Evolutionary conservation across 257 asterid genomes (phyloP), one percentile per base, ranked within the genome.

Genomic region (Solanum chilense): DNA sequence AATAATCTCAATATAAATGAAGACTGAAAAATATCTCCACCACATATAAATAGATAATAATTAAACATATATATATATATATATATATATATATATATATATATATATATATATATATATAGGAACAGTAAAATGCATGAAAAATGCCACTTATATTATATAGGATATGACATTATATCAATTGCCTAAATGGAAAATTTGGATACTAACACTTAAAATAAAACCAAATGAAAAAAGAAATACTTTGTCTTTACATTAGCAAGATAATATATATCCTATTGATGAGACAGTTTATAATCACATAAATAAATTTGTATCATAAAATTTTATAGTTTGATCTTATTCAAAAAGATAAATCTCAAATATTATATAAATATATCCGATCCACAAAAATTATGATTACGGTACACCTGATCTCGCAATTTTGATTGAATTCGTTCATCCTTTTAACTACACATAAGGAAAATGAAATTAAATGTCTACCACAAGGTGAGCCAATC

Each of bases 211-310:
- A 35, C 27, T 31, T 20, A 71, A 71, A 33, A 71, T 18, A 69
- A 29, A 69, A 29, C 23, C 76, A 69, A 69, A 33, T 29, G 10
- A 69, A 69, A 69, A 69, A 14, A 77, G 33, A 45, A 60, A 60
- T 23, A 10, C 6, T 83, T 85, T 88, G 90, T 85, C 90, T 49
- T 27, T 52, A 85, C 81, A 23, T 64, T 64, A 56, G 75, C 68
- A 85, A 77, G 83, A 84, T n/a, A 45, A 27, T 45, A 45, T 21
- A 44, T 25, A 78, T 15, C 23, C 8, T 11, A 33, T 33, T 29
- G 41, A 33, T 70, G 1, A 6, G 6, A 69, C 7, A 29, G 35
- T 69, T 25, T 69, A 69, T 15, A 13, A 31, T 69, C 6, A 69
- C 2, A 29, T 15, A 15, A 69, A 69, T 49, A 16, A 6, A 52